These are phyloP conservation scores for Symbiotaphrina buchneri DNA, from an alignment of 495 filamentous ascomycete species.

Conservation along the genomic window DNA sequence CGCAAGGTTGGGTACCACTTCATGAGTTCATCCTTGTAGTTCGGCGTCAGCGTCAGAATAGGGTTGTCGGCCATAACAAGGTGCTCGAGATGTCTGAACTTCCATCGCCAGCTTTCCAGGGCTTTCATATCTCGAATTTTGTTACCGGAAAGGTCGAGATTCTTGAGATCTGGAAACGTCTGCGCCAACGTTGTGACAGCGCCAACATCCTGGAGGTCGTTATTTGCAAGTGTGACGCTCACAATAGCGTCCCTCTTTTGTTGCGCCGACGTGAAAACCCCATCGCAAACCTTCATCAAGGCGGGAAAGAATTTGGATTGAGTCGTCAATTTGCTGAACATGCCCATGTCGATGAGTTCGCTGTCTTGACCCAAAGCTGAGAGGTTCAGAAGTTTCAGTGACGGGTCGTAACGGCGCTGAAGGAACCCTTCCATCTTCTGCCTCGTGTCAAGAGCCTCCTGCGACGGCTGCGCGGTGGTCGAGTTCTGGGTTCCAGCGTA, in stretches of 20 bases:
- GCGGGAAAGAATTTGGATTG: slow-evolving; percentile 77
- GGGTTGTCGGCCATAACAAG: slow-evolving; percentile 60
- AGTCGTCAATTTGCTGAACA: slow-evolving; percentile 47
- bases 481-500: slow-evolving; percentile 8
- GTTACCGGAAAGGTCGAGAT: slow-evolving; percentile 69
- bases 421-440: slow-evolving; percentile 29
- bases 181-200: slow-evolving; percentile 48
- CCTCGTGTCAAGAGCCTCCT: slow-evolving; percentile 14
- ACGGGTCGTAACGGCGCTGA: slow-evolving; percentile 43
- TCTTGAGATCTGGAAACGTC: slow-evolving; percentile 61
- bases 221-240: slow-evolving; percentile 56
- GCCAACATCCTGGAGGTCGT: slow-evolving; percentile 43
- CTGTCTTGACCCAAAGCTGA: slow-evolving; percentile 49
- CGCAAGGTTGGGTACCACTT: slow-evolving; percentile 63
- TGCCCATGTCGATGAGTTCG: slow-evolving; percentile 42
- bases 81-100: slow-evolving; percentile 55
- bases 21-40: slow-evolving; percentile 45
- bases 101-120: slow-evolving; percentile 46
- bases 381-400: slow-evolving; percentile 55
- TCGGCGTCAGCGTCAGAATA: slow-evolving; percentile 32
- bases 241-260: slow-evolving; percentile 49
- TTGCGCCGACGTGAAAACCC: slow-evolving; percentile 37
- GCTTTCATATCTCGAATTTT: slow-evolving; percentile 34
- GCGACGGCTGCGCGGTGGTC: slow-evolving; percentile 4
- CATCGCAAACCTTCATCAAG: slow-evolving; percentile 59